A percentile compares a stretch with the other conserved stretches of the same genome.
These are phyloP conservation scores for Amauroascus verrucosus DNA, from an alignment of 2,329 filamentous ascomycete genomes.

Conservation along the genomic window DNA sequence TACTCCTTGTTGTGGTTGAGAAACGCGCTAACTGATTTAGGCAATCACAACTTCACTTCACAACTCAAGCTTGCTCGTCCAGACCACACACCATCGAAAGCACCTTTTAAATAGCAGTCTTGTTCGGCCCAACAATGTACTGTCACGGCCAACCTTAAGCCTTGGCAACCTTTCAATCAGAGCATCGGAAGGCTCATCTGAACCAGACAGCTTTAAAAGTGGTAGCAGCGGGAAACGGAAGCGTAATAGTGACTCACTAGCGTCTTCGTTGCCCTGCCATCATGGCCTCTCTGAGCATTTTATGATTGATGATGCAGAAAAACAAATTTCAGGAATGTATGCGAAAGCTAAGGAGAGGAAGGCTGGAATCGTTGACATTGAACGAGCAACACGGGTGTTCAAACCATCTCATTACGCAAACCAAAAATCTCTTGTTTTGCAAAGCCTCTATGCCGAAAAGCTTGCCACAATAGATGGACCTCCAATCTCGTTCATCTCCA, in stretches of 20 bases:
- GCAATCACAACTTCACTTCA: background rate
- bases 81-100: too few species aligned
- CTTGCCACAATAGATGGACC: slow-evolving; percentile 24
- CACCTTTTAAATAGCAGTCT: background rate
- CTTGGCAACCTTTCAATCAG: background rate
- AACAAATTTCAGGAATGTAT: background rate
- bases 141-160: background rate
- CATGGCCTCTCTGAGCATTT: background rate
- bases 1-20: too few species aligned
- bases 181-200: background rate
- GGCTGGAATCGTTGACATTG: background rate
- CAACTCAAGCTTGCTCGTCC: background rate
- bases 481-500: slow-evolving; percentile 19
- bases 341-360: background rate
- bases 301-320: background rate
- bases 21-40: slow-evolving; percentile 6
- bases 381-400: background rate
- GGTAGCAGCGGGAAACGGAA: background rate
- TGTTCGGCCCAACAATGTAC: too few species aligned
- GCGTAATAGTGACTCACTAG: background rate
- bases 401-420: background rate
- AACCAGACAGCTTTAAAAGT: background rate
- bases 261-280: background rate
- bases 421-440: background rate
- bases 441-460: slow-evolving; percentile 20